Evolutionary conservation across 805 yeast species (phyloP), one percentile per base, ranked within the genome.

Genomic region (Ogataea salicorniae): DNA sequence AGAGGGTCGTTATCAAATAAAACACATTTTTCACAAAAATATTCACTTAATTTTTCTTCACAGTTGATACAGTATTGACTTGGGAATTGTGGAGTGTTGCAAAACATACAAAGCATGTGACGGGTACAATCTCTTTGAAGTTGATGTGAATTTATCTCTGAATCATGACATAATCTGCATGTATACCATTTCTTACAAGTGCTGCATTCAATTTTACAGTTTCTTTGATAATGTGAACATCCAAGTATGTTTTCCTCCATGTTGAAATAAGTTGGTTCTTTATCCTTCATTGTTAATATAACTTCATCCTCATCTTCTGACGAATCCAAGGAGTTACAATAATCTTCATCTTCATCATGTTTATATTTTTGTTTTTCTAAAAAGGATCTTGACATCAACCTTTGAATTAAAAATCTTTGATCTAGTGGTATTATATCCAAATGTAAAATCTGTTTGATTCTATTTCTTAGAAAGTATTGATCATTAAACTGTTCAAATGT

Each of bases 151-250:
- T 60, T 49, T 20, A 75, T 73, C 23, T 63, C 75, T n/a, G 69
- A 73, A 58, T 86, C 95, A 65, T 91, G 97, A 62, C 97, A 91
- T 54, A 87, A 79, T 14, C 96, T 76, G 66, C 97, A 91, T 2
- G 87, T 68, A 55, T 71, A 84, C 92, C 95, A 91, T 59, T 74
- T 73, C 33, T 71, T 66, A 60, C 97, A 91, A 2, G 74, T 73
- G 13, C 84, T 75, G 61, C 97, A 91, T 58, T 87, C 94, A 43
- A 87, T 65, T 62, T 90, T 89, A 68, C 96, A 89, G 50, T 83
- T 83, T 34, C 95, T 70, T 59, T 81, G 85, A 66, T 91, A 91
- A 66, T 91, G 97, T 18, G 68, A 69, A 62, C 97, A 91, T 2
- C 97, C 97, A 29, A 83, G 62, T 1, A 77, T 68, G 2, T 69